Conservation (phyloP, 2,329 filamentous ascomycete species). For the Alternaria arborescens region DNA sequence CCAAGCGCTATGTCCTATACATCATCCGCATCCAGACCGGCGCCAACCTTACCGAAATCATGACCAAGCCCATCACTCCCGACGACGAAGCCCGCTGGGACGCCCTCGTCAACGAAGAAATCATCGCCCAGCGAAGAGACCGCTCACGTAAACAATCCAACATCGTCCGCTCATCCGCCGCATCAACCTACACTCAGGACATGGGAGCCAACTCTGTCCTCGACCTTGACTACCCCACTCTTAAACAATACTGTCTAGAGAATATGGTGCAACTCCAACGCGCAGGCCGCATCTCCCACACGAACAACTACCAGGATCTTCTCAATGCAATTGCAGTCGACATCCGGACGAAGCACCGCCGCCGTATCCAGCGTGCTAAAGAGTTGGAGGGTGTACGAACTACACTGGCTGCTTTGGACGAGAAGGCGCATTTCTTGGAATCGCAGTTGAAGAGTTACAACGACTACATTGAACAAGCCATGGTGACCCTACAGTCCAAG, state of each 20-base stretch:
- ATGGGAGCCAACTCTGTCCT: constrained; percentile 66
- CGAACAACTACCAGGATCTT: constrained; percentile 97
- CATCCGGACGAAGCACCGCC: constrained; percentile 94
- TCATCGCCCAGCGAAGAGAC: constrained; percentile 56
- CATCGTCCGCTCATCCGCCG: constrained; percentile 79
- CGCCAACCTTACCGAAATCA: constrained; percentile 89
- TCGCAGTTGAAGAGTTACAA: constrained; percentile 97
- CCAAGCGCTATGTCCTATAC: constrained; percentile 94
- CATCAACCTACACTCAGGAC: constrained; percentile 74
- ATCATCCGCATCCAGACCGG: constrained; percentile 97
- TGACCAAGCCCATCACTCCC: constrained; percentile 84
- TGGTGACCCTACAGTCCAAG: constrained; percentile 95
- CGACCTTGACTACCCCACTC: constrained; percentile 90
- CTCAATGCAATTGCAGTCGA: constrained; percentile 96
- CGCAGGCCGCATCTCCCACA: constrained; percentile 80
- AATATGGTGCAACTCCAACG: constrained; percentile 92
- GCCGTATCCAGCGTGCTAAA: constrained; percentile 87
- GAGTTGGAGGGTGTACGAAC: constrained; percentile 85
- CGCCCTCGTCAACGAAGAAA: constrained; percentile 80
- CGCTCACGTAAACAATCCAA: constrained; percentile 60
- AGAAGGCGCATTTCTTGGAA: constrained; percentile 91
- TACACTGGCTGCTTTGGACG: constrained; percentile 77
- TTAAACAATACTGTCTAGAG: constrained; percentile 92
- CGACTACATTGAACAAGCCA: constrained; percentile 98
- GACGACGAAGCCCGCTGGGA: constrained; percentile 94